phyloP scores from a whole-genome alignment of 768 basidiomycete species.

The Pholiota molesta region DNA sequence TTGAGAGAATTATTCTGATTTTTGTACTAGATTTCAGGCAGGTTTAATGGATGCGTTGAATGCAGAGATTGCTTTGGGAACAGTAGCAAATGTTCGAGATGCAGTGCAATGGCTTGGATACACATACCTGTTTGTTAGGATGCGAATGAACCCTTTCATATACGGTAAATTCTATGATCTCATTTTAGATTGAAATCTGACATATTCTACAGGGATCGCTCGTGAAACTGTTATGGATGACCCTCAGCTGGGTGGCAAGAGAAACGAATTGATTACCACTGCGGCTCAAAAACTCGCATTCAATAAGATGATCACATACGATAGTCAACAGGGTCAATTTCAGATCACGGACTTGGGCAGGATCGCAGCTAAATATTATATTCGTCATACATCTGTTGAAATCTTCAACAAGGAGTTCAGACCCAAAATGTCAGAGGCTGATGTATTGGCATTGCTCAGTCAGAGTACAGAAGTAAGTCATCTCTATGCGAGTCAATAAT shows the following conservation, averaged over 20 bases:
- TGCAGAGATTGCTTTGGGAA: slow-evolving; percentile 93
- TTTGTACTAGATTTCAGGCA: slow-evolving; percentile 59
- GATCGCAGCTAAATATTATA: slow-evolving; percentile 97
- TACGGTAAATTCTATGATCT: slow-evolving; percentile 56
- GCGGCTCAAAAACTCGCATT: slow-evolving; percentile 71
- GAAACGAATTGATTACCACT: slow-evolving; percentile 63
- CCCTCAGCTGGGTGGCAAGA: slow-evolving; percentile 69
- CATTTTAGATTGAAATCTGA: slow-evolving; percentile 8
- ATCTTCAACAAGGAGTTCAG: slow-evolving; percentile 82
- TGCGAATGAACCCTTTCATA: slow-evolving; percentile 87
- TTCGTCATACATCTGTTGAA: slow-evolving; percentile 83
- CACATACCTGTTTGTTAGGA: slow-evolving; percentile 94
- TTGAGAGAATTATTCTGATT: slow-evolving; percentile 8
- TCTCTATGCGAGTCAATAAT: slow-evolving; percentile 3
- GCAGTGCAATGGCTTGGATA: slow-evolving; percentile 96
- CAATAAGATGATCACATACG: slow-evolving; percentile 82
- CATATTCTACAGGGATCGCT: slow-evolving; percentile 60
- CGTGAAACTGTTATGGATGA: slow-evolving; percentile 72
- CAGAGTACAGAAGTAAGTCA: slow-evolving; percentile 83
- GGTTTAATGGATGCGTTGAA: slow-evolving; percentile 93
- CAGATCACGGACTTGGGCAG: slow-evolving; percentile 89
- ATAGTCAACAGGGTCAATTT: slow-evolving; percentile 59
- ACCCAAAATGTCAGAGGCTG: slow-evolving; percentile 89
- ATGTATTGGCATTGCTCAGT: slow-evolving; percentile 84
- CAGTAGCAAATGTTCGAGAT: slow-evolving; percentile 84